phyloP scores from a whole-genome alignment of 495 filamentous ascomycete genomes.

The Pseudevernia furfuracea region DNA sequence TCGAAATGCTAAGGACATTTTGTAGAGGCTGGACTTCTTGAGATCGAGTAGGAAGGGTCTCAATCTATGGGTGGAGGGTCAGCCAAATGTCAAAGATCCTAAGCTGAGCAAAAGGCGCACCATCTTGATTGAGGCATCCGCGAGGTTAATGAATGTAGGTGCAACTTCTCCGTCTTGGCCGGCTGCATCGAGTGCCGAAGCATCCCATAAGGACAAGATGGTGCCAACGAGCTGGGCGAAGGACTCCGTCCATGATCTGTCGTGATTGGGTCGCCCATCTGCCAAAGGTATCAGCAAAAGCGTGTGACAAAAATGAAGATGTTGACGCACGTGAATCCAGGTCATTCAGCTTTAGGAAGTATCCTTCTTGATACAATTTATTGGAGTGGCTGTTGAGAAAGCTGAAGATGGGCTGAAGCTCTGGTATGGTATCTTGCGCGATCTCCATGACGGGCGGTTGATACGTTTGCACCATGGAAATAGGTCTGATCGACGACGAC shows the following conservation, averaged over 20 bases:
- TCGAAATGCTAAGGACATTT: conserved; percentile 91
- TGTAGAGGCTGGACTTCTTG: conserved; percentile 69
- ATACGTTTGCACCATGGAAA: conserved; percentile 67
- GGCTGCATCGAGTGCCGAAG: conserved; percentile 81
- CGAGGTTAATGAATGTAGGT: conserved; percentile 93
- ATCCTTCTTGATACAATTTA: conserved; percentile 95
- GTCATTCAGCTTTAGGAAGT: conserved; percentile 93
- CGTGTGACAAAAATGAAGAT: conserved; percentile 13
- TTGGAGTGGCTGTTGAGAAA: conserved; percentile 92
- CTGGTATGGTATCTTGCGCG: conserved; percentile 74
- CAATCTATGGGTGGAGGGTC: conserved; percentile 53
- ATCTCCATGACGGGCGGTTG: conserved; percentile 84
- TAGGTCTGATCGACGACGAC: conserved; percentile 44
- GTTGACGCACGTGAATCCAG: conserved; percentile 69
- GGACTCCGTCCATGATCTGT: conserved; percentile 91
- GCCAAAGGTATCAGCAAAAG: conserved; percentile 19
- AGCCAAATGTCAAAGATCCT: conserved; percentile 5
- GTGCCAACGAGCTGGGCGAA: conserved; percentile 96
- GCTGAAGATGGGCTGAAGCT: conserved; percentile 88
- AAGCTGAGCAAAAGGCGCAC: conserved; percentile 36
- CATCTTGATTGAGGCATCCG: conserved; percentile 96
- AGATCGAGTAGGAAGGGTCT: conserved; percentile 75
- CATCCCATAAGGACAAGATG: conserved; percentile 92
- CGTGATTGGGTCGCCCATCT: conserved; percentile 80
- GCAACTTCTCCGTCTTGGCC: conserved; percentile 76